Evolutionary conservation across 2,329 filamentous ascomycete genomes (phyloP), one percentile per base, ranked within the genome.

Genomic region (Cucurbitaria berberidis): DNA sequence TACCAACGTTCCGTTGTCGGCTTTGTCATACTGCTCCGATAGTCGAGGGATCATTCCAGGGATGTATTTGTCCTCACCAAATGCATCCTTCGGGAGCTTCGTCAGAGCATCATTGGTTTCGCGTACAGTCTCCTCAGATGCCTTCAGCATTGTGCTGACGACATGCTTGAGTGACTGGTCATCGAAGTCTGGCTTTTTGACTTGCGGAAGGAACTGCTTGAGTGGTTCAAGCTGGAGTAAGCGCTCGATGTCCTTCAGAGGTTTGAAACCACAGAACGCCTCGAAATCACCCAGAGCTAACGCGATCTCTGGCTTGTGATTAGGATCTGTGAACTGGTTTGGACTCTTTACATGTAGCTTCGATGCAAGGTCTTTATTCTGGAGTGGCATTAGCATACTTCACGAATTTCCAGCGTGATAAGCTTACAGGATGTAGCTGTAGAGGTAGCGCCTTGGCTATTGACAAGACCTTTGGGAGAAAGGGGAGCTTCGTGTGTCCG

Each of bases 231-330:
- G 74, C 35, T 81, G 51, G 65, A 91, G 81, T 1, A 91, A 74
- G 0, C 77, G 68, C 27, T 84, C 74, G 51, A 92, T 86, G 2
- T 86, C 78, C 9, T 74, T 66, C 0, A 89, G 76, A 0, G 87
- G 85, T 67, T 90, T 91, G 78, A 87, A 92, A 5, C 89, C 89
- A 9, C 86, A 87, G 62, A 93, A 92, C 0, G 89, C 85, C 70
- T 92, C 89, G 63, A 93, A 92, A 19, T 85, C 83, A 11, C 82
- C 81, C 1, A 92, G 75, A 0, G 89, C 89, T 1, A 93, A 78
- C 0, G 89, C 89, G 47, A 93, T 92, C 68, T 93, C 89, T 1
- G 89, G 89, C 74, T 92, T 92, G 78, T 92, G 89, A 70, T 92
- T 92, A 2, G 83, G 77, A 60, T 93, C 89, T 1, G 83, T 84